A percentile compares a stretch with the other conserved stretches of the same genome.
Evolutionary conservation across 2,329 filamentous ascomycete genomes (phyloP).

Genomic region (Pestalotiopsis fici): DNA sequence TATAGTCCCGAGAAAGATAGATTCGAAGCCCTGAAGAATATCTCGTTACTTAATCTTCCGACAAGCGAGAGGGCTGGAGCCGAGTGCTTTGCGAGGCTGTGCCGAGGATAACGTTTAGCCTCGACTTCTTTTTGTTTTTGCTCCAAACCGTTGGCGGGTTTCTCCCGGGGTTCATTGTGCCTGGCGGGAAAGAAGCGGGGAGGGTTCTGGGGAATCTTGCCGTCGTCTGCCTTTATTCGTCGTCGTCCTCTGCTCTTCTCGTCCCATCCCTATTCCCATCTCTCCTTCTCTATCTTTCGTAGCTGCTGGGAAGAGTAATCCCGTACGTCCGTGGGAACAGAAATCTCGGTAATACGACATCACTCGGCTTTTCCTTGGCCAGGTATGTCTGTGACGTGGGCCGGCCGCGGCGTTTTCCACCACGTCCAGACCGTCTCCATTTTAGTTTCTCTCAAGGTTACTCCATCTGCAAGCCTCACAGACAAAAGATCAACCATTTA

Average conservation of each 20-base stretch:
- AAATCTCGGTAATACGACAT: background rate
- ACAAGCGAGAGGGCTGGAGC: background rate
- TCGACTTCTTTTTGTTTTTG: background rate
- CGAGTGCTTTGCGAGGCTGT: constrained; percentile 1
- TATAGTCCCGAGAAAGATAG: background rate
- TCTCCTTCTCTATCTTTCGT: background rate
- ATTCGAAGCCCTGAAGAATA: background rate
- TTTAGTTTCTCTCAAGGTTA: background rate
- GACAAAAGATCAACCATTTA: background rate
- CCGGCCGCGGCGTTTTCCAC: background rate
- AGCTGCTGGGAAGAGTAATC: background rate
- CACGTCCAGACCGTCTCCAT: background rate
- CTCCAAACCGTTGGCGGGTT: background rate
- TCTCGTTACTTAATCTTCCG: constrained; percentile 1
- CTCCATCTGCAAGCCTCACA: background rate
- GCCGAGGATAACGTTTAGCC: background rate
- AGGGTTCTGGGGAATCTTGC: background rate
- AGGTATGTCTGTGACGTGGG: background rate
- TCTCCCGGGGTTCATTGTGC: background rate
- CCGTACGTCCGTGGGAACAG: constrained; percentile 1
- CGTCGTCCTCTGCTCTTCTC: background rate
- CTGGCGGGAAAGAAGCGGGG: constrained; percentile 1
- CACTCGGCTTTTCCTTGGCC: constrained; percentile 2
- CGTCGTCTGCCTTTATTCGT: background rate
- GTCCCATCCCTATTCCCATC: background rate